A percentile compares a stretch with the other conserved stretches of the same genome.
Evolutionary conservation across 2,329 filamentous ascomycete genomes (phyloP).

Genomic region (Neopestalotiopsis sp.): DNA sequence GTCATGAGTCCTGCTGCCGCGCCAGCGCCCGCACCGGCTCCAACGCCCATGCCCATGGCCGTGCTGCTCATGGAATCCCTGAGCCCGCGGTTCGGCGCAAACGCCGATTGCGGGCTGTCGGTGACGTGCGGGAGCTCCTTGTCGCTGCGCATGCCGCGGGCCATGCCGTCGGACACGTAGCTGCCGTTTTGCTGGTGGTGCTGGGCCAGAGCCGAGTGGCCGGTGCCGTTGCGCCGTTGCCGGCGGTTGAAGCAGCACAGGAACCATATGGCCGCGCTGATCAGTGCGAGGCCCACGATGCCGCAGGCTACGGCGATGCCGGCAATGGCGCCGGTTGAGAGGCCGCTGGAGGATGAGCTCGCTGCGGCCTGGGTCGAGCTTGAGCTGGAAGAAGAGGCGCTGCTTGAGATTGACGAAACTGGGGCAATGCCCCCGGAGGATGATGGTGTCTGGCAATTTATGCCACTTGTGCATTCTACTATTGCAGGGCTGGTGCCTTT

Average conservation of each 20-base stretch:
- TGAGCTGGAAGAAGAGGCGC: background rate
- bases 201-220: constrained; percentile 26
- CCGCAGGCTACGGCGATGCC: constrained; percentile 53
- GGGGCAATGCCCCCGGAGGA: background rate
- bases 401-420: background rate
- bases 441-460: background rate
- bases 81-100: constrained; percentile 46
- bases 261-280: constrained; percentile 48
- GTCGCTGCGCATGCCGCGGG: constrained; percentile 47
- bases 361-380: background rate
- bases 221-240: constrained; percentile 35
- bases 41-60: background rate
- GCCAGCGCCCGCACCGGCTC: background rate
- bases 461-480: background rate
- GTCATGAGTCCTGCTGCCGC: background rate
- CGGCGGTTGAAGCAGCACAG: constrained; percentile 43
- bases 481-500: background rate
- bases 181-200: constrained; percentile 22
- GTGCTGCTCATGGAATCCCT: constrained; percentile 18
- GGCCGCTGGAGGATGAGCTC: constrained; percentile 26
- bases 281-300: constrained; percentile 36
- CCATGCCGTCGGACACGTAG: constrained; percentile 34
- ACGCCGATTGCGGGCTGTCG: constrained; percentile 49
- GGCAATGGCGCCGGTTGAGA: constrained; percentile 50
- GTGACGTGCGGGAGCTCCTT: constrained; percentile 49